A percentile compares a stretch with the other conserved stretches of the same genome.
These are phyloP conservation scores for Fusarium guadeloupense DNA, from an alignment of 2,329 filamentous ascomycete genomes.

Conservation along the genomic window DNA sequence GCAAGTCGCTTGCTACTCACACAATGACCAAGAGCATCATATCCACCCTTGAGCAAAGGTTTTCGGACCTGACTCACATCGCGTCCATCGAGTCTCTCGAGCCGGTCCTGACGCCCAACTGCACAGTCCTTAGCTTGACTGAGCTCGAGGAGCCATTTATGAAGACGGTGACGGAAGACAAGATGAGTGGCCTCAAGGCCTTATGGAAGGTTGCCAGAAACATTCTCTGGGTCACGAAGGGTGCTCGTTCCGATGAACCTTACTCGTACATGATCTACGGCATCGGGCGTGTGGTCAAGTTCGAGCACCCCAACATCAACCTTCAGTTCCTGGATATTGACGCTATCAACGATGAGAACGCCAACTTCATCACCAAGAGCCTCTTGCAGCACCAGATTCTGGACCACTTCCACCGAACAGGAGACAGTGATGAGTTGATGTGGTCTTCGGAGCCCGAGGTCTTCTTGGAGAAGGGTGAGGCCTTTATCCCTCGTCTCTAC, in stretches of 20 bases:
- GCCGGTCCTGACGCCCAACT: no score
- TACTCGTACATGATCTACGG: neutral
- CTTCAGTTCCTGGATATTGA: slow-evolving; percentile 1
- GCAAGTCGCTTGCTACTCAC: no score
- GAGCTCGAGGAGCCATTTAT: neutral
- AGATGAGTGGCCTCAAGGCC: neutral
- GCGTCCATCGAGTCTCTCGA: no score
- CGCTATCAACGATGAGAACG: neutral
- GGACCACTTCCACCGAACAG: neutral
- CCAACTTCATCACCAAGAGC: neutral
- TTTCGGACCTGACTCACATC: no score
- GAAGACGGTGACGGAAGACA: neutral
- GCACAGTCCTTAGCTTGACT: neutral
- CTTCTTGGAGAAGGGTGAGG: neutral
- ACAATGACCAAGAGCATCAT: no score
- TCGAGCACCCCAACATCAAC: neutral
- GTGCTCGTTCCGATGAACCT: neutral
- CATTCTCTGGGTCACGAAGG: slow-evolving; percentile 2
- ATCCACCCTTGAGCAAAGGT: no score
- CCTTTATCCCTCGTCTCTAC: neutral
- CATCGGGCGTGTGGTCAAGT: neutral
- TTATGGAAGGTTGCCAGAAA: neutral
- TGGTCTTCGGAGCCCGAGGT: slow-evolving; percentile 13
- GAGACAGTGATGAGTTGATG: neutral
- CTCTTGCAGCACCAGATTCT: neutral